Base-by-base conservation (phyloP, 345 rosid species). In the Conringia planisiliqua region DNA sequence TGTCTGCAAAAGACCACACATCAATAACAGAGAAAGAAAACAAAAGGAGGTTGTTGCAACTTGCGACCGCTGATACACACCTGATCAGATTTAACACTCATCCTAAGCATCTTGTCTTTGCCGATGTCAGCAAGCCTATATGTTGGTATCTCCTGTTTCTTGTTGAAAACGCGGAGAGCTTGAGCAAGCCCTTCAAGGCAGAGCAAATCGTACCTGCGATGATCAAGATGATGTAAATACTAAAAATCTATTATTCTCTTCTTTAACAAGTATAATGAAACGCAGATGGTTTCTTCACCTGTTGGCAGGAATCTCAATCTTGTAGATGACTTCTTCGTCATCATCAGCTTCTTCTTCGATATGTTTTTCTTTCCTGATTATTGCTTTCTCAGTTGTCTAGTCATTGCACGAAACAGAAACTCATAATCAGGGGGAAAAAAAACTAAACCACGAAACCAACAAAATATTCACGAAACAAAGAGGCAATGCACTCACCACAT, bases 111-210 rank as follows among this genome's bases (percentile, higher is more conserved):
- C 7, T 84, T 70, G 20, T 78, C 83, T 71, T 82, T 82, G 74
- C 80, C 67, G 17, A 90, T 75, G 13, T 76, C 58, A 30, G 88
- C 57, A 63, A 91, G 76, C 7, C 29, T 70, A 57, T 86, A 89
- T 0, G 44, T 74, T 2, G 99, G 99, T 14, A 81, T 76, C 75
- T 80, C 78, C 56, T 92, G 87, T 78, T 86, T 81, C 74, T 82
- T 57, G 64, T 79, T 88, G 84, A 95, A 95, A 79, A 92, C 47
- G 5, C 94, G 89, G 36, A 95, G 98, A 72, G 99, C 88, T 86
- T 81, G 94, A n/a, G 98, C 96, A 78, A 94, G 84, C 61, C 98
- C 98, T 86, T 91, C 97, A 6, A 90, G 92, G 82, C 96, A 94
- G 38, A 94, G 96, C 75, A 94, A 83, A 85, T 94, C 98, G 13